A percentile compares a stretch with the other conserved stretches of the same genome.
These are phyloP conservation scores for Inonotus obliquus DNA, from an alignment of 1,284 basidiomycete genomes.

Conservation along the genomic window DNA sequence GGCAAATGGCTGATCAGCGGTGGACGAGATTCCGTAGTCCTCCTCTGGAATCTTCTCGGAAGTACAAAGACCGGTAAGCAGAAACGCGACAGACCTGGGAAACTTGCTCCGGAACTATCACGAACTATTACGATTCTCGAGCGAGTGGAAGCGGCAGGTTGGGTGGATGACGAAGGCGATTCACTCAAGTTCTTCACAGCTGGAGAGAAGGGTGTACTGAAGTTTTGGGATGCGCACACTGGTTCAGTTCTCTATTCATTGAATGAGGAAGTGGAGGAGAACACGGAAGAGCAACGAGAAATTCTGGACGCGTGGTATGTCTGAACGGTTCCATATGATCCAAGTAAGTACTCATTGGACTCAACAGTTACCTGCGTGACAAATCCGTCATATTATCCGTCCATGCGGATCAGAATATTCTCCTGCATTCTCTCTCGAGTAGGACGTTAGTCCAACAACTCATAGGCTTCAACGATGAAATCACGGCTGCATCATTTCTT, in stretches of 20 bases:
- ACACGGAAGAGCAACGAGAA: constrained; percentile 75
- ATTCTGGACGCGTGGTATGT: constrained; percentile 69
- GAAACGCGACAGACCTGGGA: constrained; percentile 46
- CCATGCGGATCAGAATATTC: constrained; percentile 95
- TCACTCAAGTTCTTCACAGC: constrained; percentile 75
- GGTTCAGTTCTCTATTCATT: constrained; percentile 63
- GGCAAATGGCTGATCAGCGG: constrained; percentile 86
- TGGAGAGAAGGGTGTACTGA: constrained; percentile 81
- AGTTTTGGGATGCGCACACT: constrained; percentile 76
- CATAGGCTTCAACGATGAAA: constrained; percentile 97
- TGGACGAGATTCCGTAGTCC: constrained; percentile 85
- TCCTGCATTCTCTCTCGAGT: constrained; percentile 74
- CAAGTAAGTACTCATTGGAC: constrained; percentile 10
- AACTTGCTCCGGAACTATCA: constrained; percentile 50
- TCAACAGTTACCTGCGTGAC: constrained; percentile 61
- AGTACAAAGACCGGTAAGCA: constrained; percentile 32
- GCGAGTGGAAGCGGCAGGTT: constrained; percentile 81
- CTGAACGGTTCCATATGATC: background rate
- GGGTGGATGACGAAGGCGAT: constrained; percentile 48
- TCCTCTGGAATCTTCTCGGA: constrained; percentile 76
- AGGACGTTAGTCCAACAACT: constrained; percentile 75
- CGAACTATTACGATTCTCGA: constrained; percentile 87
- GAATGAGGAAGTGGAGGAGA: constrained; percentile 41
- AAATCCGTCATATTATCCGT: constrained; percentile 76
- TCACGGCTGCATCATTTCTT: constrained; percentile 85